Evolutionary conservation across 1,284 basidiomycete genomes (phyloP).

Genomic region (Inonotus hispidus): DNA sequence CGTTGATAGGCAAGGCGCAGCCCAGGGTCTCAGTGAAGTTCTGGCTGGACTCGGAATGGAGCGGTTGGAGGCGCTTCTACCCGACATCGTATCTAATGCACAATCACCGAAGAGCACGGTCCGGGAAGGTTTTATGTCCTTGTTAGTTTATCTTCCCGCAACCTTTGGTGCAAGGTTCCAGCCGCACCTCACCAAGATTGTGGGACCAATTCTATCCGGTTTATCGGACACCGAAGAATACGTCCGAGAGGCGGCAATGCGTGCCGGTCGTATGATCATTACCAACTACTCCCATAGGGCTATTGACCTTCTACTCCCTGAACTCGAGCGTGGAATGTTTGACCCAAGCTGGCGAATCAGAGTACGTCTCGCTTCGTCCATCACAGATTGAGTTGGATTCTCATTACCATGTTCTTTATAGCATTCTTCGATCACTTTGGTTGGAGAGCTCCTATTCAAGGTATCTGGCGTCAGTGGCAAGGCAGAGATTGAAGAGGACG

Average conservation of each 20-base stretch:
- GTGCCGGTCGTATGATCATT: constrained; percentile 98
- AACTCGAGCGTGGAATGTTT: constrained; percentile 94
- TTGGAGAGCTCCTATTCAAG: constrained; percentile 95
- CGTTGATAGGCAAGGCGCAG: constrained; percentile 96
- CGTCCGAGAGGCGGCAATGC: constrained; percentile 94
- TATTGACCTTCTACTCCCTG: constrained; percentile 90
- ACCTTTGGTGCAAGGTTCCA: constrained; percentile 97
- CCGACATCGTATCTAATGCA: constrained; percentile 91
- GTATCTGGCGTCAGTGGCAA: constrained; percentile 97
- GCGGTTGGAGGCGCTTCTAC: constrained; percentile 89
- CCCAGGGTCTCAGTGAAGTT: constrained; percentile 96
- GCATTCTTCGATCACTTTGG: constrained; percentile 94
- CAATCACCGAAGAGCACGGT: constrained; percentile 88
- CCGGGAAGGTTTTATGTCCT: constrained; percentile 97
- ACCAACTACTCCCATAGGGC: constrained; percentile 92
- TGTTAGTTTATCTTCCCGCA: constrained; percentile 93
- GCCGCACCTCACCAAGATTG: constrained; percentile 92
- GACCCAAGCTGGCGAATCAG: constrained; percentile 94
- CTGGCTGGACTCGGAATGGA: constrained; percentile 97
- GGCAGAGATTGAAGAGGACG: constrained; percentile 76
- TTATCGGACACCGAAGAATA: constrained; percentile 93
- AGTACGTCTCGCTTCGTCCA: constrained; percentile 40
- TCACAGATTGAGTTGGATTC: not conserved
- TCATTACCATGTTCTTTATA: constrained; percentile 27
- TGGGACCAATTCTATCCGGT: constrained; percentile 89